Conservation (phyloP, 83 land plant species). For the Thuja plicata region DNA sequence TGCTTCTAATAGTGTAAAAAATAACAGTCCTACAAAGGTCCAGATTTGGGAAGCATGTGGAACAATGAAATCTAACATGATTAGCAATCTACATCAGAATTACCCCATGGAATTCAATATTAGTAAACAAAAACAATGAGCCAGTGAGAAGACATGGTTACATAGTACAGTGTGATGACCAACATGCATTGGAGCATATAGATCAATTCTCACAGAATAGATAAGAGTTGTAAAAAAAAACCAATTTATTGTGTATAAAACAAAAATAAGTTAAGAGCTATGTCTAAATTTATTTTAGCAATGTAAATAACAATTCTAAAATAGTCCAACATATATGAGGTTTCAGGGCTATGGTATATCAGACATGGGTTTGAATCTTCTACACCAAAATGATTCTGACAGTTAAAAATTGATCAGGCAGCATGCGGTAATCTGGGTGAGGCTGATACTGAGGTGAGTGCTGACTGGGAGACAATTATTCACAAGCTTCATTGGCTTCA, state of each 20-base stretch:
- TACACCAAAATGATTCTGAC: no score
- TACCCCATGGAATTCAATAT: neutral
- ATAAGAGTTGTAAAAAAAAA: neutral
- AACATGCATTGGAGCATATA: neutral
- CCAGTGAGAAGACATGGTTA: neutral
- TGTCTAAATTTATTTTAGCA: neutral
- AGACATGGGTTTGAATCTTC: no score
- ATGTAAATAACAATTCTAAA: no score
- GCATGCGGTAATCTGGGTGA: no score
- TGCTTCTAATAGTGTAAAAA: no score
- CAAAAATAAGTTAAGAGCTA: neutral
- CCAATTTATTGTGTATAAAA: no score
- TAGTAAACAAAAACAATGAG: neutral
- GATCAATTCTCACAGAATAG: neutral
- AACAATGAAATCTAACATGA: neutral
- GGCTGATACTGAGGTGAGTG: no score
- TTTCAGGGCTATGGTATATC: no score
- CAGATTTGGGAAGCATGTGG: neutral
- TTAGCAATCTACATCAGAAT: neutral
- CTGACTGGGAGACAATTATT: no score
- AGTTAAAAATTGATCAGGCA: no score
- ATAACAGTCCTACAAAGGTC: neutral
- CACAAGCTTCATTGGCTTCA: no score
- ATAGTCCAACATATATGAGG: no score
- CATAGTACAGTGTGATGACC: neutral